Conservation (phyloP, 345 rosid species). For the Limnanthes douglasii region DNA sequence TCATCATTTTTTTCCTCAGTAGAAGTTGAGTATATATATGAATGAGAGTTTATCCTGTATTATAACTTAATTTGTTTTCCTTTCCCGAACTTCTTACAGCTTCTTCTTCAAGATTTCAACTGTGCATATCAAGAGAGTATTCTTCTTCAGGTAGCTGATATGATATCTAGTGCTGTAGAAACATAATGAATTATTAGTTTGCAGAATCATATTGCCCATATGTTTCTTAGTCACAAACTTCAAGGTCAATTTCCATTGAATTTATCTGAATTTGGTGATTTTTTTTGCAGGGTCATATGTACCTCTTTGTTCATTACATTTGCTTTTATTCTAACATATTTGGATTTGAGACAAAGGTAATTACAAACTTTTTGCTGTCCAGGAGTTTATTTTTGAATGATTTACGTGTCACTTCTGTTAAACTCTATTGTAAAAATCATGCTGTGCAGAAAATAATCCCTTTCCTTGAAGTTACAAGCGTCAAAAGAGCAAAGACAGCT, state of each 20-base stretch:
- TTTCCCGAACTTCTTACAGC: slow-evolving; percentile 20
- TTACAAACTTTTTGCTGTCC: slow-evolving; percentile 3
- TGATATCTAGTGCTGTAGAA: too few species aligned
- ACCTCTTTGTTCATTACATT: slow-evolving; percentile 57
- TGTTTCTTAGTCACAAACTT: too few species aligned
- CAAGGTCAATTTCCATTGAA: too few species aligned
- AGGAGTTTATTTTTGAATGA: background rate
- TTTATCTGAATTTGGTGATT: too few species aligned
- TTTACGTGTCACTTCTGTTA: slow-evolving; percentile 3
- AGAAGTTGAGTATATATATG: too few species aligned
- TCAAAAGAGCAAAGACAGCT: slow-evolving; percentile 87
- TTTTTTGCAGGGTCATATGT: slow-evolving; percentile 85
- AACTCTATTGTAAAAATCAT: slow-evolving; percentile 6
- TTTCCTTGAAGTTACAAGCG: slow-evolving; percentile 51
- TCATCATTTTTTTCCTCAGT: too few species aligned
- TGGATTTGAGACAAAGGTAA: slow-evolving; percentile 99
- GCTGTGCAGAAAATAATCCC: slow-evolving; percentile 60
- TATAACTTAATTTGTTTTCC: background rate
- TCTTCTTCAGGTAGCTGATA: slow-evolving; percentile 58
- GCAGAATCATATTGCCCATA: too few species aligned
- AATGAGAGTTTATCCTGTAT: background rate
- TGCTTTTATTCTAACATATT: slow-evolving; percentile 98
- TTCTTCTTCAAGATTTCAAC: slow-evolving; percentile 83
- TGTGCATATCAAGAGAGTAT: slow-evolving; percentile 96
- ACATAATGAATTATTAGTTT: too few species aligned